Base-by-base conservation (phyloP, 352 stramenopile genomes). In the Phytophthora multivora region DNA sequence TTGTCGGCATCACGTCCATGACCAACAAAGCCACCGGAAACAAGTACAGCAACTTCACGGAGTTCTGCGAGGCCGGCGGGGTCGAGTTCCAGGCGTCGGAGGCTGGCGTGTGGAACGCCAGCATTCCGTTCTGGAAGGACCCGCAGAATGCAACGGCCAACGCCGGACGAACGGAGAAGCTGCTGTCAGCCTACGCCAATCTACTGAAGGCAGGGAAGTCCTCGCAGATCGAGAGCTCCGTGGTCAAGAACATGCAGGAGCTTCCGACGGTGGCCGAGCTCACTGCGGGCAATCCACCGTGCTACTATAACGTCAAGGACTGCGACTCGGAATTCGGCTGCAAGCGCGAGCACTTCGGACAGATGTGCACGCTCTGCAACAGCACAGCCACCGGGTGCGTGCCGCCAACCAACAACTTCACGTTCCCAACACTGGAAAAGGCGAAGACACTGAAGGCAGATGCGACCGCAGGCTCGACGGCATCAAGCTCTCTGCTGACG, bases 1-100 rank as follows among this genome's bases (percentile, higher is more conserved):
- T 91, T 18, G 84, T 93, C 2, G 82, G 82, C 43, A 93, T 93
- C 70, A 91, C 84, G 2, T 58, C 54, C 33, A 79, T 91, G 58
- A 60, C 48, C 1, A 76, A 87, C 59, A 43, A 68, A 21, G 42
- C 39, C 4, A 82, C 71, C 0, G 65, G 51, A 12, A 50, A 46
- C 10, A 72, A 58, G 47, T 92, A 88, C 69, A 40, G 46, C 19
- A 85, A 90, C 69, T 91, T 86, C 43, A 66, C 64, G n/a, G 71
- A 90, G 57, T 93, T 90, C 46, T 93, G 82, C 50, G 43, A 77
- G 25, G 52, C 21, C 21, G 21, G 21, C 21, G 21, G 21, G 21
- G 21, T 23, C 21, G 21, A 23, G 21, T 23, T 23, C 21, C 21
- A 23, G 21, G 21, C 21, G 21, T 23, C 21, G 4, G 21, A 23